Base-by-base conservation (phyloP, 768 basidiomycete genomes). In the Tricholoma bakamatsutake region DNA sequence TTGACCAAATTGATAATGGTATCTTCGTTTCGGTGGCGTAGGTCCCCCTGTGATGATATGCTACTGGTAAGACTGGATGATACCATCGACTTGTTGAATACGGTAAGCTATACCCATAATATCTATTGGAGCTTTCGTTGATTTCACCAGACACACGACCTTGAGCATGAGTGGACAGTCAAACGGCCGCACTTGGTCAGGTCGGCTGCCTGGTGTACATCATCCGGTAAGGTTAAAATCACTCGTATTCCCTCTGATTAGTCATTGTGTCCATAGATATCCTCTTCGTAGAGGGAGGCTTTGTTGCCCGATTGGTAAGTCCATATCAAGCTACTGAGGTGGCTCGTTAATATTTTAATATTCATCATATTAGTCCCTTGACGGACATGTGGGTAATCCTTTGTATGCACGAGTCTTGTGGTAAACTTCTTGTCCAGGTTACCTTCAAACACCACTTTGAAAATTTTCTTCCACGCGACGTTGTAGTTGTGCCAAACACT, bases 41-140 rank as follows among this genome's bases (percentile, higher is more conserved):
- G 58, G 61, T 60, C 50, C 2, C 42, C 54, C 1, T 15, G 53
- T 31, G 53, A 47, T 18, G 2, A 48, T 7, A 43, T 12, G n/a
- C 24, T 62, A 2, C 57, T 62, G 4, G 45, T 60, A n/a, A 50
- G 55, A 27, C 53, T 62, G 9, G 57, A 54, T 12, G 53, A 56
- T 15, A 54, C 51, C 12, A 48, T 62, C 3, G 56, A 59, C 21
- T 34, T 61, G 11, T 15, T 61, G 17, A 46, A 59, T 13, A 6
- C 24, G 42, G 58, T 59, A 50, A 24, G 30, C 21, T 31, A 13
- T 11, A 8, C 18, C 15, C 10, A 31, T 39, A 21, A 40, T 27
- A 9, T 8, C 17, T 12, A 13, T 15, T 30, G 2, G 15, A 50
- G 13, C 54, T 7, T 10, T 9, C 3, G 21, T 1, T 33, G 15